Conservation (phyloP, 179 eudicot species). For the Corrigiola litoralis region DNA sequence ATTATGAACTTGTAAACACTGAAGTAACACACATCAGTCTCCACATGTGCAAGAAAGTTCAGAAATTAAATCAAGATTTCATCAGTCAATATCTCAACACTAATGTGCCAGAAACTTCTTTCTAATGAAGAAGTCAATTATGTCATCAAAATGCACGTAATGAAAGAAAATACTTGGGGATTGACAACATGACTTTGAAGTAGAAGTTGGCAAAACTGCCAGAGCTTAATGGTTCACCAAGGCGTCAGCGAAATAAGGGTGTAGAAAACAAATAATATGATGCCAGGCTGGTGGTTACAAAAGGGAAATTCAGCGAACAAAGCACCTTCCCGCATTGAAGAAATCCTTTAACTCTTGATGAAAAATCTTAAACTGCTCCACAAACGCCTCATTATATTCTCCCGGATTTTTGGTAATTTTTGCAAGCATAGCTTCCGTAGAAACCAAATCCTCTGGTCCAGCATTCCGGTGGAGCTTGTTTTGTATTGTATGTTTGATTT, state of each 20-base stretch:
- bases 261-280: background rate
- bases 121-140: too few species aligned
- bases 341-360: constrained; percentile 91
- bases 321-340: constrained; percentile 98
- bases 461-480: constrained; percentile 98
- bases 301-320: background rate
- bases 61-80: background rate
- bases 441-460: constrained; percentile 96
- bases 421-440: constrained; percentile 95
- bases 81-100: too few species aligned
- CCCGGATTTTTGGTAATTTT: constrained; percentile 83
- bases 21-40: constrained; percentile 4
- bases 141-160: background rate
- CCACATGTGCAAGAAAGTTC: background rate
- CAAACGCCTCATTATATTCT: constrained; percentile 76
- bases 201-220: background rate
- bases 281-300: background rate
- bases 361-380: constrained; percentile 87
- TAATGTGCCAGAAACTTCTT: too few species aligned
- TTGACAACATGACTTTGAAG: background rate
- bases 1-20: background rate
- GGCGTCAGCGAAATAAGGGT: background rate
- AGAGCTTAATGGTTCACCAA: background rate
- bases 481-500: constrained; percentile 98
- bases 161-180: background rate